phyloP scores from a whole-genome alignment of 2,329 filamentous ascomycete species.

The Colletotrichum trifolii region DNA sequence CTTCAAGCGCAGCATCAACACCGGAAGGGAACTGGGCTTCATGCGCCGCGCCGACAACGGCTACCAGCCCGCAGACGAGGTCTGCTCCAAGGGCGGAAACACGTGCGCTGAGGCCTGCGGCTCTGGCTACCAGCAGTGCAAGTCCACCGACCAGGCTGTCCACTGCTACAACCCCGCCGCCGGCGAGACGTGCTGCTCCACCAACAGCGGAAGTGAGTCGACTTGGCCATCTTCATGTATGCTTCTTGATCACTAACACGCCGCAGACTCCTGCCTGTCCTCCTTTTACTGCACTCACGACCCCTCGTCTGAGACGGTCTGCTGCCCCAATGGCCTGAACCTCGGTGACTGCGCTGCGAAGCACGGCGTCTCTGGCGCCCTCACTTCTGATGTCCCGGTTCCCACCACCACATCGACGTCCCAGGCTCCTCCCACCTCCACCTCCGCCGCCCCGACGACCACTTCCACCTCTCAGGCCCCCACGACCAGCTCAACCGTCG shows the following conservation, averaged over 20 bases:
- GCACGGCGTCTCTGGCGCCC: slow-evolving; percentile 59
- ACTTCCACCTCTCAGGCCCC: slow-evolving; percentile 42
- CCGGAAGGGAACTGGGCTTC: slow-evolving; percentile 52
- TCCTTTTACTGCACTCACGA: slow-evolving; percentile 74
- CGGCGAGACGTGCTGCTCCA: slow-evolving; percentile 67
- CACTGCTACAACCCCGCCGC: slow-evolving; percentile 68
- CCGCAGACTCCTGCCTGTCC: slow-evolving; percentile 67
- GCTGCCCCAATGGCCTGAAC: slow-evolving; percentile 68
- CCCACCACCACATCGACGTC: slow-evolving; percentile 45
- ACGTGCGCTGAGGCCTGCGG: slow-evolving; percentile 69
- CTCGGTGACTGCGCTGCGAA: slow-evolving; percentile 65
- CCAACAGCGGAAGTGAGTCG: slow-evolving; percentile 66
- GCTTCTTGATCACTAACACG: slow-evolving; percentile 16
- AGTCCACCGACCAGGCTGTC: slow-evolving; percentile 58
- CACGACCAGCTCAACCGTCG: background rate
- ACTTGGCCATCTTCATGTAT: background rate
- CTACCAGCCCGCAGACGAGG: slow-evolving; percentile 60
- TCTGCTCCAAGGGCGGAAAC: slow-evolving; percentile 58
- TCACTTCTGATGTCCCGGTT: slow-evolving; percentile 58
- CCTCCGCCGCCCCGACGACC: slow-evolving; percentile 39
- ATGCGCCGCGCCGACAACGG: slow-evolving; percentile 56
- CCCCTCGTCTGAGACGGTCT: slow-evolving; percentile 62
- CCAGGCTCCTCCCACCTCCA: slow-evolving; percentile 40
- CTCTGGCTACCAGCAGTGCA: slow-evolving; percentile 59
- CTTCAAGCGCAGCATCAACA: slow-evolving; percentile 51